Evolutionary conservation across 2,329 filamentous ascomycete species (phyloP), one percentile per base, ranked within the genome.

Genomic region (Lecanicillium sp.): DNA sequence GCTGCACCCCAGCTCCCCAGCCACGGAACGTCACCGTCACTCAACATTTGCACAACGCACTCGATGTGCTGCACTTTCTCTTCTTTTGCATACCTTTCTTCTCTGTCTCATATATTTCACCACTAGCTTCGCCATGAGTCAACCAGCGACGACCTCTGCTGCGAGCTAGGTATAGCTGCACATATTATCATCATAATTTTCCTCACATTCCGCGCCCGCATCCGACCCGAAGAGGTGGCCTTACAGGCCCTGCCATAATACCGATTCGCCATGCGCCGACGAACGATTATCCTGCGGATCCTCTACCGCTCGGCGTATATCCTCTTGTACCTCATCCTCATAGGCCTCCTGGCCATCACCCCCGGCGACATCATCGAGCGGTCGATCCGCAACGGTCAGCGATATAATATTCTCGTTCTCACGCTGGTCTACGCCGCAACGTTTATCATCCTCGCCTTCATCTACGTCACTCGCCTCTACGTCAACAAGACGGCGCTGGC

Each of bases 381-480:
- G 64, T 86, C 87, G 43, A 77, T 86, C 49, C 65, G 70, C 27
- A 82, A 79, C 48, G 58, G 70, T 44, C 84, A 89, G 57, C 71
- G 81, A 43, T 87, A 87, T 65, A 93, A 95, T 65, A 80, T 94
- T 59, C 86, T 93, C 69, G 84, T 93, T 60, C 79, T 96, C 56
- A 79, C 80, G 46, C 82, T 86, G 51, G 78, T 79, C 58, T 94
- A 94, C 62, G 67, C 90, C 49, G 70, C 89, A 40, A 89, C 88
- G 12, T 72, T 85, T 38, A 52, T 87, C 38, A 68, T 90, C 45
- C 78, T 88, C 36, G 66, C 80, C 37, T 81, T 95, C 58, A 79
- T 96, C 58, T 96, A 95, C 64, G 78, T 83, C 48, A 80, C 83
- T 45, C 78, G 93, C n/a, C 78, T 96, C 17, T 96, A 91, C 67